phyloP scores from a whole-genome alignment of 768 basidiomycete genomes.

The Pisolithus albus region DNA sequence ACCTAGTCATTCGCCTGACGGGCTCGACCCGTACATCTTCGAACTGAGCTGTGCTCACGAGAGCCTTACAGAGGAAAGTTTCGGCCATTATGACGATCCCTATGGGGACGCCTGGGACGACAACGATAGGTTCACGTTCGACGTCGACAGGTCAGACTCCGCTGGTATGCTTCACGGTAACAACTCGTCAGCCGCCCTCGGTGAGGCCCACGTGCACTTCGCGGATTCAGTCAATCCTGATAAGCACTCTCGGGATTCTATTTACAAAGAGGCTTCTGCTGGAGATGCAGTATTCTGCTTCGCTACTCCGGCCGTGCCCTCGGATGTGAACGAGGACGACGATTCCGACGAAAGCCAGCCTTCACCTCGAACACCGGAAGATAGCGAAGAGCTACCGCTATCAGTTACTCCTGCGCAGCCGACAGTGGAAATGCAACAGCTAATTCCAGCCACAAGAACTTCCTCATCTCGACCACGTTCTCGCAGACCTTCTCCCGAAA shows the following conservation, averaged over 20 bases:
- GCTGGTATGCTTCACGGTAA: not conserved
- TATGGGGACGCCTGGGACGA: constrained; percentile 19
- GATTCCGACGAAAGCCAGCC: constrained; percentile 22
- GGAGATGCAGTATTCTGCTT: constrained; percentile 15
- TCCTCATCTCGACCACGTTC: constrained; percentile 22
- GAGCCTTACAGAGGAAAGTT: constrained; percentile 19
- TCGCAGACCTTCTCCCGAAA: constrained; percentile 11
- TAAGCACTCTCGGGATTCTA: not conserved
- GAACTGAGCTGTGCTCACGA: constrained; percentile 20
- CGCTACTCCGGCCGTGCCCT: constrained; percentile 16
- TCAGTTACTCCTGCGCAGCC: not conserved
- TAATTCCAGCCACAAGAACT: constrained; percentile 15
- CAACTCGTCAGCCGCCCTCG: not conserved
- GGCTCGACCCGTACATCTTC: constrained; percentile 16
- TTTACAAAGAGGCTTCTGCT: constrained; percentile 1
- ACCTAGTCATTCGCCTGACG: constrained; percentile 8
- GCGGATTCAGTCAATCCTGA: not conserved
- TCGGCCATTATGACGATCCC: not conserved
- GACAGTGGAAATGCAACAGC: not conserved
- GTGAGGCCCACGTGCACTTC: constrained; percentile 5
- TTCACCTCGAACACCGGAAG: constrained; percentile 22
- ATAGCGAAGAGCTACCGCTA: constrained; percentile 15
- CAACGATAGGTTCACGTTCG: constrained; percentile 13
- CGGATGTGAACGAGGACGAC: constrained; percentile 23
- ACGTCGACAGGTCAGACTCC: constrained; percentile 10